These are phyloP conservation scores for Catenaria anguillulae DNA, from an alignment of 371 early-diverging fungal species.

Conservation along the genomic window DNA sequence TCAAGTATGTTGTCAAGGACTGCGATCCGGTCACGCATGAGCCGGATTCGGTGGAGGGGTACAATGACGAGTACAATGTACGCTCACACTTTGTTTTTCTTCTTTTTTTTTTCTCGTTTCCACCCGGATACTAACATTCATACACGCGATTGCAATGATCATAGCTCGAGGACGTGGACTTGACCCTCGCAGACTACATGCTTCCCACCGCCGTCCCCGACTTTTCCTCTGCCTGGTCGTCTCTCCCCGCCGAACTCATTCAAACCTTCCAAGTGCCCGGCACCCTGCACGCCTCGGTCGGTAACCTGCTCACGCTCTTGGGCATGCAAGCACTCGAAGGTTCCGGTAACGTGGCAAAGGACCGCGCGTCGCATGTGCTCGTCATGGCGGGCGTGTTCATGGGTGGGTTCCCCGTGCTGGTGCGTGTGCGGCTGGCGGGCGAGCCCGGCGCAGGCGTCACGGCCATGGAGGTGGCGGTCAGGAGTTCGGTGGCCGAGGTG, in stretches of 20 bases:
- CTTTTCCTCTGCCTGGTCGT: constrained; percentile 64
- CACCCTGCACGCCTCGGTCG: constrained; percentile 23
- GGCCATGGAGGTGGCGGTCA: constrained; percentile 76
- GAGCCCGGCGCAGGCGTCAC: constrained; percentile 57
- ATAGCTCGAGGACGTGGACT: constrained; percentile 70
- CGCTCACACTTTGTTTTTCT: no score
- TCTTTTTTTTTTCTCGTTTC: constrained; percentile 2
- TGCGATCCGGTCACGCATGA: constrained; percentile 85
- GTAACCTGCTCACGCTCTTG: constrained; percentile 34
- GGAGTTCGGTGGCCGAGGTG: constrained; percentile 49
- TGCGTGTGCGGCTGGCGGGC: constrained; percentile 75
- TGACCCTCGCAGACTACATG: constrained; percentile 74
- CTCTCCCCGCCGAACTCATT: constrained; percentile 50
- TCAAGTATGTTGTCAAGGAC: constrained; percentile 83
- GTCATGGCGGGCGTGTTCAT: constrained; percentile 71
- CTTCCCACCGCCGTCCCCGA: constrained; percentile 60
- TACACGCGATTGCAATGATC: background rate
- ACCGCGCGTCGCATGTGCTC: constrained; percentile 68
- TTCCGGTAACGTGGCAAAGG: constrained; percentile 43
- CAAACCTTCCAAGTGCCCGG: constrained; percentile 76
- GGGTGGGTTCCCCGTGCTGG: constrained; percentile 55
- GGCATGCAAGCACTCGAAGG: constrained; percentile 74
- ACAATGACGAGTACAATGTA: constrained; percentile 82
- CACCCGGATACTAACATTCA: background rate
- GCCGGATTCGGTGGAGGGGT: constrained; percentile 71